phyloP scores from a whole-genome alignment of 345 rosid species.

The Boechera retrofracta region DNA sequence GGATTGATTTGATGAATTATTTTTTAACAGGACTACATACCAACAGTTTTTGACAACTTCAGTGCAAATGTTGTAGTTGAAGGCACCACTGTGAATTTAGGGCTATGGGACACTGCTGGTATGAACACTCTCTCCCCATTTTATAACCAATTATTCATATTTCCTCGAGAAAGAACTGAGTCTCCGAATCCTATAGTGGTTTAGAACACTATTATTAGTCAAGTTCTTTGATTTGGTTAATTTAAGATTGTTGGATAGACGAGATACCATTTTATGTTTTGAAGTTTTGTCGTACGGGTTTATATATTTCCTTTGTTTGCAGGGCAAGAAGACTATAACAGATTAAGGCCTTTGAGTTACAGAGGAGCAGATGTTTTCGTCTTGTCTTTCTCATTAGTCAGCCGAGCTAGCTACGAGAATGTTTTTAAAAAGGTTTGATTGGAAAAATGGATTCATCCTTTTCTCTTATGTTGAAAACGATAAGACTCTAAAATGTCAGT shows the following conservation, averaged over 20 bases:
- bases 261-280: slow-evolving; percentile 6
- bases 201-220: neutral
- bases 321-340: slow-evolving; percentile 99
- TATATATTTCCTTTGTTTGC: slow-evolving; percentile 20
- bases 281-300: neutral
- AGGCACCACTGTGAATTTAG: slow-evolving; percentile 91
- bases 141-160: neutral
- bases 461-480: slow-evolving; percentile 1
- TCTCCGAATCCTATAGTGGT: slow-evolving; percentile 12
- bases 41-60: slow-evolving; percentile 96
- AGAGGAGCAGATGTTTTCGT: slow-evolving; percentile 97
- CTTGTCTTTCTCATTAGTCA: slow-evolving; percentile 92
- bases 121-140: slow-evolving; percentile 33
- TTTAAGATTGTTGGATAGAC: slow-evolving; percentile 12
- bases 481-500: neutral
- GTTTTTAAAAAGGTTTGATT: slow-evolving; percentile 79
- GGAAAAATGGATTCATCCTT: neutral
- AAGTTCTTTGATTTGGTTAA: slow-evolving; percentile 7
- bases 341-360: slow-evolving; percentile 97
- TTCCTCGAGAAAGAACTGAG: neutral
- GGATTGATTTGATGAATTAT: slow-evolving; percentile 35
- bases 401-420: slow-evolving; percentile 96
- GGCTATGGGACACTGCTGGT: slow-evolving; percentile 99
- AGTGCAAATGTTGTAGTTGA: slow-evolving; percentile 97
- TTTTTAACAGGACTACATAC: slow-evolving; percentile 84